phyloP scores from a whole-genome alignment of 1,284 basidiomycete genomes.

The Fomitiporia mediterranea region DNA sequence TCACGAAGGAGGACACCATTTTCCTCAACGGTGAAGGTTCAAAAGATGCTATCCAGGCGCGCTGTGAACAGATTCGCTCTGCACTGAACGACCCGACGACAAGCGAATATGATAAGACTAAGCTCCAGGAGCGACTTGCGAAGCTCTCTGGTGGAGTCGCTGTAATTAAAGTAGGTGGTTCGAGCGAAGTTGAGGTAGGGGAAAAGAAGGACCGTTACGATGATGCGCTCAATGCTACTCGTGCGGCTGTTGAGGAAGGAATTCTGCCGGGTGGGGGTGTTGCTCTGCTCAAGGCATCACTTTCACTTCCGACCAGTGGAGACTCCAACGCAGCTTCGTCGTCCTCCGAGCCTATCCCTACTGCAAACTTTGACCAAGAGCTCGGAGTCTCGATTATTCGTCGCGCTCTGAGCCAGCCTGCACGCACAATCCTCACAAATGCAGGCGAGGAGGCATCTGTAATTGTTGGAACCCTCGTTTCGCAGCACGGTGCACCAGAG shows the following conservation, averaged over 20 bases:
- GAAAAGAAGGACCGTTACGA: slow-evolving; percentile 99
- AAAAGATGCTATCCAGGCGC: slow-evolving; percentile 80
- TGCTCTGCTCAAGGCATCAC: slow-evolving; percentile 85
- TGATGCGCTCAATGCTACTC: slow-evolving; percentile 95
- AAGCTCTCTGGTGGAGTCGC: slow-evolving; percentile 96
- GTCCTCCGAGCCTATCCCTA: slow-evolving; percentile 64
- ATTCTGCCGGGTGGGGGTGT: slow-evolving; percentile 96
- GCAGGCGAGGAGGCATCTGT: slow-evolving; percentile 95
- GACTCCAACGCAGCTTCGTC: slow-evolving; percentile 36
- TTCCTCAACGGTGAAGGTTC: slow-evolving; percentile 90
- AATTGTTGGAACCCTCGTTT: slow-evolving; percentile 83
- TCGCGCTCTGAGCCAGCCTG: slow-evolving; percentile 79
- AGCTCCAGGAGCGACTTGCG: slow-evolving; percentile 95
- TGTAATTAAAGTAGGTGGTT: slow-evolving; percentile 96
- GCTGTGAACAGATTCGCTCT: slow-evolving; percentile 93
- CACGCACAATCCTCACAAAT: slow-evolving; percentile 89
- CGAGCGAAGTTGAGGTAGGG: slow-evolving; percentile 92
- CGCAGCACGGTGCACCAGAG: slow-evolving; percentile 59
- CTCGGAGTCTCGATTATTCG: slow-evolving; percentile 94
- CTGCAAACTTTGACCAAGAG: slow-evolving; percentile 96
- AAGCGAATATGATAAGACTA: slow-evolving; percentile 91
- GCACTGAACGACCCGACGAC: slow-evolving; percentile 83
- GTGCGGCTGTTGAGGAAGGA: slow-evolving; percentile 97
- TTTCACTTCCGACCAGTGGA: slow-evolving; percentile 59
- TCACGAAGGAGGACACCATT: slow-evolving; percentile 99